Percentiles rank a stretch among this genome's conserved stretches.
These are phyloP conservation scores for Endothia cerciana DNA, from an alignment of 2,329 filamentous ascomycete genomes.

Conservation along the genomic window DNA sequence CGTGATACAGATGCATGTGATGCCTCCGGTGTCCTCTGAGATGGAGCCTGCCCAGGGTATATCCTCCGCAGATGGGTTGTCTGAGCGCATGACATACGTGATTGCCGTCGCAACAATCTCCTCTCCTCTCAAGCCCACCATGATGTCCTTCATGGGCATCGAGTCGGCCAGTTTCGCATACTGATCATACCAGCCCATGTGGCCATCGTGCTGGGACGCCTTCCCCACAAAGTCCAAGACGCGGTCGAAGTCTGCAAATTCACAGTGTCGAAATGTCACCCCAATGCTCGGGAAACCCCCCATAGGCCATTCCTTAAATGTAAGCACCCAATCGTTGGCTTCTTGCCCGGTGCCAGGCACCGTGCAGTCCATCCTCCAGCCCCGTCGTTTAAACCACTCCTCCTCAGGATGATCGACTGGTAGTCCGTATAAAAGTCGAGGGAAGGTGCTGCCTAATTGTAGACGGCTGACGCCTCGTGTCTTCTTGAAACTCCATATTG, in stretches of 20 bases:
- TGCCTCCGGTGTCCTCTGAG: constrained; percentile 56
- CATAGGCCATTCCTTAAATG: constrained; percentile 53
- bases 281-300: constrained; percentile 45
- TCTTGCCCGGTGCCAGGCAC: constrained; percentile 52
- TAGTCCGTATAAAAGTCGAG: constrained; percentile 59
- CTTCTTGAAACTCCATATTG: constrained; percentile 51
- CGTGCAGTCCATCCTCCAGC: constrained; percentile 54
- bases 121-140: constrained; percentile 55
- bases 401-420: constrained; percentile 47
- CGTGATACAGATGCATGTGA: constrained; percentile 63
- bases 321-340: constrained; percentile 58
- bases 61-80: constrained; percentile 52
- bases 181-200: constrained; percentile 63
- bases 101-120: constrained; percentile 58
- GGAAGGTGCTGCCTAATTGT: constrained; percentile 62
- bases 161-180: constrained; percentile 56
- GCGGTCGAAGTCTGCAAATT: constrained; percentile 48
- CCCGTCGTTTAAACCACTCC: constrained; percentile 58
- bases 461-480: constrained; percentile 57
- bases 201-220: constrained; percentile 50
- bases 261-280: constrained; percentile 50
- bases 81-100: constrained; percentile 54
- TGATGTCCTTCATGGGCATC: constrained; percentile 53
- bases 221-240: constrained; percentile 56
- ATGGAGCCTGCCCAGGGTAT: constrained; percentile 60